Evolutionary conservation across 805 yeast genomes (phyloP).

Genomic region (Naumovozyma dairenensis): DNA sequence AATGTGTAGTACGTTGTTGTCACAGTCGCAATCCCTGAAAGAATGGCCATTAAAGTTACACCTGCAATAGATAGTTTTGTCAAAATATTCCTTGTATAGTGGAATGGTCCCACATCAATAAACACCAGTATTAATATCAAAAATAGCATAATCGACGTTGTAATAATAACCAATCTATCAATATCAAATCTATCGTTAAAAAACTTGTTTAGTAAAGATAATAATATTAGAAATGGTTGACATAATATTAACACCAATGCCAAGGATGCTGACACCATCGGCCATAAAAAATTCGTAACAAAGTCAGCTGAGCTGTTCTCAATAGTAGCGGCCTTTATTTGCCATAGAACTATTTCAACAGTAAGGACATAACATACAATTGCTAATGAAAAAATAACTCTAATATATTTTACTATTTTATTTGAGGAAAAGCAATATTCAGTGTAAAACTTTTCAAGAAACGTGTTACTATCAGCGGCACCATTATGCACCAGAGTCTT

Average conservation of each 20-base stretch:
- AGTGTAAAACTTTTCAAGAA: slow-evolving; percentile 22
- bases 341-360: slow-evolving; percentile 27
- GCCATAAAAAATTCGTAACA: slow-evolving; percentile 22
- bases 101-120: slow-evolving; percentile 24
- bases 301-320: slow-evolving; percentile 11
- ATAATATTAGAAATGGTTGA: slow-evolving; percentile 24
- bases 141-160: slow-evolving; percentile 9
- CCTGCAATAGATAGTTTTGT: slow-evolving; percentile 28
- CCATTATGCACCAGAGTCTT: no score
- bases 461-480: slow-evolving; percentile 8
- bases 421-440: slow-evolving; percentile 25
- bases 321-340: slow-evolving; percentile 19
- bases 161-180: slow-evolving; percentile 15
- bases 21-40: slow-evolving; percentile 28
- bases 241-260: slow-evolving; percentile 18
- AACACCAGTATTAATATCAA: slow-evolving; percentile 11
- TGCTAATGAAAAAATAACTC: slow-evolving; percentile 20
- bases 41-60: slow-evolving; percentile 24
- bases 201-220: slow-evolving; percentile 24
- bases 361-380: slow-evolving; percentile 22
- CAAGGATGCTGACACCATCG: slow-evolving; percentile 15
- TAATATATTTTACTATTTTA: slow-evolving; percentile 9
- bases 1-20: slow-evolving; percentile 25
- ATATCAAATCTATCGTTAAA: slow-evolving; percentile 20
- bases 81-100: slow-evolving; percentile 19